Evolutionary conservation across 495 filamentous ascomycete genomes (phyloP), one percentile per base, ranked within the genome.

Genomic region (Penicillium mononematosum): DNA sequence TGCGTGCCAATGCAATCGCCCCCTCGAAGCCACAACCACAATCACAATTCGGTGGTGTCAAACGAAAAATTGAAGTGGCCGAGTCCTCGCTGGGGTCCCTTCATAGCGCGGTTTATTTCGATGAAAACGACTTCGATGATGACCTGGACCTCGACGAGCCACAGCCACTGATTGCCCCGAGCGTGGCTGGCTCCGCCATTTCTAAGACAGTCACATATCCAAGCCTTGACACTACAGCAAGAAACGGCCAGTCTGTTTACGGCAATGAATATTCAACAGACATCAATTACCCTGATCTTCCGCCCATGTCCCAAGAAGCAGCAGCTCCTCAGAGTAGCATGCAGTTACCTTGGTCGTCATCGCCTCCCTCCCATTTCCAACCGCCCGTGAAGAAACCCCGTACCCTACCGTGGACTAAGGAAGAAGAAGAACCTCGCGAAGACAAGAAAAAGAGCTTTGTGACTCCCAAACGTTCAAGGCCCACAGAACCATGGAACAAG

Each of bases 401-500:
- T 45, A 82, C 69, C 2, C 55, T 87, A 16, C 84, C 85, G 16
- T 87, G 84, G 84, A 55, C 70, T 20, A 63, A 70, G 42, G 72
- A 72, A 50, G 62, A 65, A 50, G 67, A 75, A 24, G 61, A 71
- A 50, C 70, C 32, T 20, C 55, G 16, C 44, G 22, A 70, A 45
- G 55, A 63, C 25, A 70, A 66, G 43, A 68, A 74, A 38, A 55
- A 44, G 38, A 55, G 27, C 24, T 57, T 64, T 25, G 48, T 60
- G 44, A 72, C 70, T 0, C 73, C 64, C 48, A 75, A 61, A 71
- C 81, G 59, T 58, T 65, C 70, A 0, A 78, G 77, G 36, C 72
- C 75, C 61, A 64, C 76, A 50, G 81, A 79, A 20, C 78, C 81
- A 3, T 98, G 94, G 94, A 88, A 96, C 62, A 86, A 86, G 36